Evolutionary conservation across 768 basidiomycete species (phyloP), one percentile per base, ranked within the genome.

Genomic region (Cyclocybe cylindracea): DNA sequence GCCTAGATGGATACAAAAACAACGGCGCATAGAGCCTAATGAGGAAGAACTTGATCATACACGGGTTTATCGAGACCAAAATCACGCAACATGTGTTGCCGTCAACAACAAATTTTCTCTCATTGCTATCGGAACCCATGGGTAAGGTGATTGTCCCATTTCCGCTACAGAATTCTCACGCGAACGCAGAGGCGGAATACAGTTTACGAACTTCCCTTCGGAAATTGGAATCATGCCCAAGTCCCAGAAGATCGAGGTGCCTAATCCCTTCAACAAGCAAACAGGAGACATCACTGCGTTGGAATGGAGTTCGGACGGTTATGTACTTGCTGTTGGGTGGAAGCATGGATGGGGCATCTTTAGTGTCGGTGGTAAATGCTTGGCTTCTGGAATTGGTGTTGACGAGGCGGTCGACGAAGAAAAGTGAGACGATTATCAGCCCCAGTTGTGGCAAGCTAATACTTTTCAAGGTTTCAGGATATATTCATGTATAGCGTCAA

Each of bases 241-340:
- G 49, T 83, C 87, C 1, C 83, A 89, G 62, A 71, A 69, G 14
- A 69, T 92, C 43, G 70, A 82, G 18, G 68, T 88, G n/a, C 84
- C 86, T 4, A 82, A 84, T 54, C 75, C 82, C 35, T 81, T 83
- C 55, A 79, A 76, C 55, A 75, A 73, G 40, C 74, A 78, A 7
- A 80, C 76, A 4, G 91, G 91, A 1, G 70, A 78, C 37, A 84
- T 93, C 4, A 80, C 68, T 52, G 67, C 82, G 9, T 76, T 96
- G 67, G 85, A 93, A 59, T 98, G 95, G 96, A 95, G 91, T 45
- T 91, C 91, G 0, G 97, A 99, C 68, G 96, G 96, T 2, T 94
- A 94, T 69, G 92, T 91, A 5, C 75, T 99, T 9, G 95, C 94
- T 33, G 93, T 94, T 2, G 96, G 93, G 0, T 97, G 93, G 89